Base-by-base conservation (phyloP, 2,329 filamentous ascomycete species). In the Claviceps cyperi region DNA sequence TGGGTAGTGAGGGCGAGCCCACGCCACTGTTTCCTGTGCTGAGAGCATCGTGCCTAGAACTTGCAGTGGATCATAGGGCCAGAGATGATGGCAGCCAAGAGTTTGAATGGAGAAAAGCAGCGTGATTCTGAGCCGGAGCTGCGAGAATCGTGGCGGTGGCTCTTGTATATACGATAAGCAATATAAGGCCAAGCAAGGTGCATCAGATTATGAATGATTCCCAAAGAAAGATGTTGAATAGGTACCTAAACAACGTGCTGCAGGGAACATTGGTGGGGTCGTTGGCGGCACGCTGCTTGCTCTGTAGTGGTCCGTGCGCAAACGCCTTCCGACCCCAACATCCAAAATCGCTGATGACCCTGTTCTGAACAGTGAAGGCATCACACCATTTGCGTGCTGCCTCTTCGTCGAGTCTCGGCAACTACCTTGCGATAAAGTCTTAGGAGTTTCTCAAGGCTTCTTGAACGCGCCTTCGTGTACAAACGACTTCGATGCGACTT, bases 271-370 rank as follows among this genome's bases (percentile, higher is more conserved):
- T 32, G 28, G 28, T 32, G 28, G 28, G 24, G 8, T 28, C 8
- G 24, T 32, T 32, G 28, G 28, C 28, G 28, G 28, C 8, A 17
- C 17, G 41, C 36, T 49, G 38, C 19, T 22, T 19, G 2, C 48
- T 49, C n/a, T 9, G n/a, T n/a, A 17, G 38, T 47, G 44, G 49
- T 43, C 49, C 38, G 44, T 50, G 49, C 44, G 21, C 44, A 19
- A 21, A 32, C 28, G 11, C 9, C 28, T 32, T 32, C 9, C 28
- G 9, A 9, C 9, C 24, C 9, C 28, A 32, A 11, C 9, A 32
- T 11, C 28, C 24, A 21, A 32, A 8, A 32, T 9, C 28, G 9
- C 9, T 32, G 28, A 32, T 32, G 28, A 32, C 9, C 28, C 28
- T 32, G 28, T 32, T 32, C 28, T 32, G 3, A 32, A 32, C 28